Percentiles rank a stretch among this genome's conserved stretches.
Conservation (phyloP, 768 basidiomycete genomes). For the Suillus lakei region DNA sequence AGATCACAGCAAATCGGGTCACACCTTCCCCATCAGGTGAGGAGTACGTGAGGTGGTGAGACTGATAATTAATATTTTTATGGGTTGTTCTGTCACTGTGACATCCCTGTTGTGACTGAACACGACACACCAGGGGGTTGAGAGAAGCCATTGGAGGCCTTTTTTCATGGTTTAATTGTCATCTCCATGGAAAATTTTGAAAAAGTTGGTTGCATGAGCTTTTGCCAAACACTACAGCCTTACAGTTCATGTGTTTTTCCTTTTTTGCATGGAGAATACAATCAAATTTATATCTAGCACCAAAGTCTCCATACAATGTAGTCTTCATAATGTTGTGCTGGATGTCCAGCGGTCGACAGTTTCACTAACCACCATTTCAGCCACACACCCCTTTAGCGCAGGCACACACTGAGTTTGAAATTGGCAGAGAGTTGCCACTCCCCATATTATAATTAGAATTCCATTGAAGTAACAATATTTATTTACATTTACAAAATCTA, state of each 20-base stretch:
- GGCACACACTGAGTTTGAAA: background rate
- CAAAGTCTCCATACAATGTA: background rate
- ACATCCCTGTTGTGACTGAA: too few relatives aligned
- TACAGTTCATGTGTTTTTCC: background rate
- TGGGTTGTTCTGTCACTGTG: slow-evolving; percentile 30
- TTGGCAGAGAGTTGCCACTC: too few relatives aligned
- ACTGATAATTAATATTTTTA: slow-evolving; percentile 25
- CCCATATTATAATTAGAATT: background rate
- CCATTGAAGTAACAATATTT: background rate
- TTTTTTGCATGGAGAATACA: background rate
- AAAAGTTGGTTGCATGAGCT: background rate
- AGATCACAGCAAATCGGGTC: slow-evolving; percentile 21
- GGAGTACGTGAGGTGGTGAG: slow-evolving; percentile 20
- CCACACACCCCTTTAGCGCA: background rate
- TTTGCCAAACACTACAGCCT: background rate
- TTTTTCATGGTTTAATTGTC: too few relatives aligned
- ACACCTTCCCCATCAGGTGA: background rate
- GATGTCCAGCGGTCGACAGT: background rate
- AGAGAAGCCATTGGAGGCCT: too few relatives aligned
- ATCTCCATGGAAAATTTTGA: background rate
- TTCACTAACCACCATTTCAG: background rate
- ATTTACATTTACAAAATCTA: background rate
- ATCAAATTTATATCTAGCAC: background rate
- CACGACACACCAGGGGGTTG: too few relatives aligned
- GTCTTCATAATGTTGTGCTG: background rate